Base-by-base conservation (phyloP, 352 stramenopile genomes). In the Blastocystis hominis region DNA sequence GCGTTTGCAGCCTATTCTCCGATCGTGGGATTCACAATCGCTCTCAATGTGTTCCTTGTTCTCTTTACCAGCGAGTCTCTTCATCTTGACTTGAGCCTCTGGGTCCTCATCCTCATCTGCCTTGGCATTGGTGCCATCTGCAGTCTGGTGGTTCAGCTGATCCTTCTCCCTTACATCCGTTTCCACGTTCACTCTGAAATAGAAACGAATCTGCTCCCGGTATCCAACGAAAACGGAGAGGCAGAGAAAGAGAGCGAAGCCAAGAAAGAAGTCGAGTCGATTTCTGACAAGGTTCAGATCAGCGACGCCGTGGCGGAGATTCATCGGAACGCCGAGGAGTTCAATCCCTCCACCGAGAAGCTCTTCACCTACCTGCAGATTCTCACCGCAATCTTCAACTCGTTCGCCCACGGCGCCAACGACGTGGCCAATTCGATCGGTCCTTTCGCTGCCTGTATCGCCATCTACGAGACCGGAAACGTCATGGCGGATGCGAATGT, bases 311-410 rank as follows among this genome's bases (percentile, higher is more conserved):
- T 62, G 30, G 64, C 24, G 36, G 89, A 89, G 34, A 91, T 91
- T 44, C 89, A 90, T 63, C 20, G 44, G 9, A n/a, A 54, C 50
- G 81, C 84, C 2, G 89, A 91, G 76, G 17, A 90, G 80, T 92
- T 91, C 59, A 90, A 93, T 75, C n/a, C 61, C 0, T 55, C 88
- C 30, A 89, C 89, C 0, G 91, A 93, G 80, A 50, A 89, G 38
- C 77, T 91, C 6, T 93, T 93, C 40, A 90, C 89, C 47, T 90
- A 90, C 75, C 84, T 92, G 42, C 63, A 92, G 47, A 88, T 93
- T 13, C 53, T 93, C 13, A 90, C 91, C 7, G 86, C 91, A 46
- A 89, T 89, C 17, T 79, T 93, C 50, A 81, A 91, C 59, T 92
- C 89, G 44, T 92, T 91, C 56, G 84, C 90, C 0, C 91, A 92